These are phyloP conservation scores for Syzygium grande DNA, from an alignment of 345 rosid species.

Conservation along the genomic window DNA sequence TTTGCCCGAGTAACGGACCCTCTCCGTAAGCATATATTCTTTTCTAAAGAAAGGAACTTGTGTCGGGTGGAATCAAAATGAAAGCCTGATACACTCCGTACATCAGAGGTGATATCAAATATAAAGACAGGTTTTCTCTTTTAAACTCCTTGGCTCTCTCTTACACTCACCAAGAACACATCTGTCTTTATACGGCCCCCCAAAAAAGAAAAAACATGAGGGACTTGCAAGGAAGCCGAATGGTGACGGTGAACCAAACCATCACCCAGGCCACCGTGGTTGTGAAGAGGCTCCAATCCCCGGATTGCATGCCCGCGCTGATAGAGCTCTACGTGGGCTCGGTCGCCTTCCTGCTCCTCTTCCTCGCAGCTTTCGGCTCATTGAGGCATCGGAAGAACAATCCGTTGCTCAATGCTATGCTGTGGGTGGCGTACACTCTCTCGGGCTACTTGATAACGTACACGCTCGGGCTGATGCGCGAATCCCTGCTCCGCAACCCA, in stretches of 20 bases:
- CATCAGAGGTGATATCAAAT: no score
- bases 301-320: background rate
- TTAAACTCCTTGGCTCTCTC: no score
- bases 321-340: background rate
- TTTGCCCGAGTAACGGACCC: no score
- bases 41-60: no score
- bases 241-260: background rate
- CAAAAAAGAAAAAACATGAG: background rate
- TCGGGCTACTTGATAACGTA: background rate
- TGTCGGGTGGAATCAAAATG: no score
- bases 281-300: background rate
- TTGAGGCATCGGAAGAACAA: background rate
- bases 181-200: no score
- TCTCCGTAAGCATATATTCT: no score
- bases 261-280: background rate
- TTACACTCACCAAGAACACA: no score
- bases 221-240: background rate
- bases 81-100: no score
- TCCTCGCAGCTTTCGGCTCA: background rate
- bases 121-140: no score
- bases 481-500: background rate
- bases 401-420: background rate
- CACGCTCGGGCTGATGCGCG: background rate
- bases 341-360: background rate
- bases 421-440: background rate